Conservation (phyloP, 2,329 filamentous ascomycete genomes). For the Lasiodiplodia gonubiensis region DNA sequence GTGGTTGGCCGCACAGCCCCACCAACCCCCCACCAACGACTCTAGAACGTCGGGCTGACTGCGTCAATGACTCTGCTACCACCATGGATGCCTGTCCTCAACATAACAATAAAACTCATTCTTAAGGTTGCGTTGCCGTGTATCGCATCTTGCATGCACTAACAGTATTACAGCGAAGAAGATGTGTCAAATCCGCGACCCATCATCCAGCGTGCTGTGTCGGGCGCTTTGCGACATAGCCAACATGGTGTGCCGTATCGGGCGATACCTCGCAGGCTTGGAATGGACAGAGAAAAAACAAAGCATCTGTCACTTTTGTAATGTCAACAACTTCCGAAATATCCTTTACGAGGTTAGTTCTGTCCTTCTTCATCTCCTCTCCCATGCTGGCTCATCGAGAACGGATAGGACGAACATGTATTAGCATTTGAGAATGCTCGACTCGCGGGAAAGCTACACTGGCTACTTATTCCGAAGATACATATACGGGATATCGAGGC, state of each 20-base stretch:
- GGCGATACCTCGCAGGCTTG: neutral
- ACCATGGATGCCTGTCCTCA: no score
- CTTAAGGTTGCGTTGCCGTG: no score
- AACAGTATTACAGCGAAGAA: neutral
- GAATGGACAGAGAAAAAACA: neutral
- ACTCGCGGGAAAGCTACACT: neutral
- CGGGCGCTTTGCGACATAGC: neutral
- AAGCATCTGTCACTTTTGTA: neutral
- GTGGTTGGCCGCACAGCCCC: no score
- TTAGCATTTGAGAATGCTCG: neutral
- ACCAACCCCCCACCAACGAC: no score
- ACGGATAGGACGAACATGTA: neutral
- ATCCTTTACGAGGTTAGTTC: neutral
- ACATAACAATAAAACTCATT: no score
- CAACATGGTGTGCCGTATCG: neutral
- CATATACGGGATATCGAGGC: conserved; percentile 2
- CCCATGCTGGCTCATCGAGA: neutral
- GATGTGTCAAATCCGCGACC: neutral
- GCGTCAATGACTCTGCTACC: no score
- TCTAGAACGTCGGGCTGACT: no score
- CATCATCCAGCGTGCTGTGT: no score
- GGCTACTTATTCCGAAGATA: neutral
- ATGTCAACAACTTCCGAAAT: neutral
- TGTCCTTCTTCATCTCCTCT: accelerated
- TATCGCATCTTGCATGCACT: no score